Evolutionary conservation across 768 basidiomycete species (phyloP).

Genomic region (Neoboletus subvelutipes): DNA sequence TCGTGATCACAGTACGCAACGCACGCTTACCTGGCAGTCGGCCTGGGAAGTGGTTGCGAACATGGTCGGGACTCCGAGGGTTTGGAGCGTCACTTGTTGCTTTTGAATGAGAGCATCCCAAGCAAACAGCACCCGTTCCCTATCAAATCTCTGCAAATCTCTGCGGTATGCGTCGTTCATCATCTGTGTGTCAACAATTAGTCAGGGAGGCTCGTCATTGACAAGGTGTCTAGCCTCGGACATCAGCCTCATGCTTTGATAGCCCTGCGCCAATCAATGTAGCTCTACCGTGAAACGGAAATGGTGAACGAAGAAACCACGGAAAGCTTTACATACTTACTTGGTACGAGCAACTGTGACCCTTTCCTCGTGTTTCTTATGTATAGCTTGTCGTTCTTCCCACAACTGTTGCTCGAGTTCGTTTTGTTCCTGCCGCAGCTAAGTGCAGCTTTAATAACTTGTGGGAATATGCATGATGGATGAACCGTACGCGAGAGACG

Average conservation of each 20-base stretch:
- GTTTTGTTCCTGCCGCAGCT: conserved; percentile 75
- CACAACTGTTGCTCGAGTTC: conserved; percentile 66
- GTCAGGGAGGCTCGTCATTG: conserved; percentile 11
- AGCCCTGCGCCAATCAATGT: conserved; percentile 61
- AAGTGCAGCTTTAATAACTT: conserved; percentile 9
- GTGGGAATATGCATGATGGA: conserved; percentile 1
- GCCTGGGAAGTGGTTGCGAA: conserved; percentile 48
- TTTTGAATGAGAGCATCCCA: conserved; percentile 75
- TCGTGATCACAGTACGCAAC: not conserved
- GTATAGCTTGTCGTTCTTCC: conserved; percentile 63
- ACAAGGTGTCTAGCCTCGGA: conserved; percentile 20
- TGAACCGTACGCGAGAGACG: conserved; percentile 50
- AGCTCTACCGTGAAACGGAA: conserved; percentile 45
- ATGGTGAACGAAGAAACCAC: conserved; percentile 2
- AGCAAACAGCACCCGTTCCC: conserved; percentile 63
- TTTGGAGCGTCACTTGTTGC: conserved; percentile 65
- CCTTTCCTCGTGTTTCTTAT: conserved; percentile 67
- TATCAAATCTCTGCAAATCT: conserved; percentile 68
- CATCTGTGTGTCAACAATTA: conserved; percentile 46
- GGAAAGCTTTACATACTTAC: conserved; percentile 38
- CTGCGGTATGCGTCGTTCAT: conserved; percentile 61
- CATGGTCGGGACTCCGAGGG: conserved; percentile 70
- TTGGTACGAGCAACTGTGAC: conserved; percentile 66
- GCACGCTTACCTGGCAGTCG: conserved; percentile 55
- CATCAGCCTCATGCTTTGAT: conserved; percentile 60